A percentile compares a stretch with the other conserved stretches of the same genome.
phyloP scores from a whole-genome alignment of 1,284 basidiomycete genomes.

The Sporisorium exsertum region DNA sequence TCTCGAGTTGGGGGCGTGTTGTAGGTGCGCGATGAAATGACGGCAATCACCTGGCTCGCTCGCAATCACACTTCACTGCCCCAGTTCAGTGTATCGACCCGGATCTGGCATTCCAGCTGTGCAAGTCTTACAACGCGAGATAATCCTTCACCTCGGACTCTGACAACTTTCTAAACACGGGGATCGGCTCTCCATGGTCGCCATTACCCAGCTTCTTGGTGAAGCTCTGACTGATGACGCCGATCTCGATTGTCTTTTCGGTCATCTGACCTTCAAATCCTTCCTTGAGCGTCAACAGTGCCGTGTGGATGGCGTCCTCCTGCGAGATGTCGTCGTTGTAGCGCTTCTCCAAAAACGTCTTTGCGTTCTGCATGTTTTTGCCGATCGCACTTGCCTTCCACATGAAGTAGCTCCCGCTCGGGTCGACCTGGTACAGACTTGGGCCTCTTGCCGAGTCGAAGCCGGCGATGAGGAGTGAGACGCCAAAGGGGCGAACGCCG shows the following conservation, averaged over 20 bases:
- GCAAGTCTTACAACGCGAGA: constrained; percentile 32
- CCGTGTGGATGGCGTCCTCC: constrained; percentile 99
- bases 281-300: constrained; percentile 97
- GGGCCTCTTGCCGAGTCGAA: constrained; percentile 93
- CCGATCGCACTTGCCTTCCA: constrained; percentile 99
- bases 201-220: constrained; percentile 43
- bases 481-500: constrained; percentile 97
- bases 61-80: too few species aligned
- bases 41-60: too few species aligned
- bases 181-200: constrained; percentile 41
- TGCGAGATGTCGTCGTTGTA: constrained; percentile 99
- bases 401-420: constrained; percentile 91
- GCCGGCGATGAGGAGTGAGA: constrained; percentile 94
- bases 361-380: constrained; percentile 99
- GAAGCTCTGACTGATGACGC: constrained; percentile 77
- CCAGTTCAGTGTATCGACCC: too few species aligned
- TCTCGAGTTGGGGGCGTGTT: constrained; percentile 33
- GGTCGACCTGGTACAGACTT: constrained; percentile 96
- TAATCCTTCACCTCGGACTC: constrained; percentile 65
- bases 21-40: constrained; percentile 12
- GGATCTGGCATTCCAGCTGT: too few species aligned
- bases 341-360: constrained; percentile 96
- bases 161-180: constrained; percentile 63
- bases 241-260: constrained; percentile 99
- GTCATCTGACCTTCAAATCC: constrained; percentile 99